Base-by-base conservation (phyloP, 805 yeast species). In the Starmerella etchellsii region DNA sequence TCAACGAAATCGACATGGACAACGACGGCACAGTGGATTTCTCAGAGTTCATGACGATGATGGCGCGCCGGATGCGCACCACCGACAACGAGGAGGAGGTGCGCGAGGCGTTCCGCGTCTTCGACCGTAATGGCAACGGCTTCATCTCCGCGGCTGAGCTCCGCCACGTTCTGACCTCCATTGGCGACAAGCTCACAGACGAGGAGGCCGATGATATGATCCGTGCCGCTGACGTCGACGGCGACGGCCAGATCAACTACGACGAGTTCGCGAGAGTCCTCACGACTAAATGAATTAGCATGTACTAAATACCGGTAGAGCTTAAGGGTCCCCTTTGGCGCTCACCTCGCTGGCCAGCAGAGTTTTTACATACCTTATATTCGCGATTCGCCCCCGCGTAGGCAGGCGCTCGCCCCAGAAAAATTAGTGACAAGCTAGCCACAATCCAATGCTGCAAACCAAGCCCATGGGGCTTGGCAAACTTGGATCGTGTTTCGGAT, bases 191-290 rank as follows among this genome's bases (percentile, higher is more conserved):
- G 62, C 73, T 91, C 55, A 78, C 94, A 16, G 98, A 91, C 54
- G 93, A 88, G 40, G 98, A 91, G 64, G 97, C 93, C 39, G 93
- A 84, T 56, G 94, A 85, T 64, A 91, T 91, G 96, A 74, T 91
- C 58, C 77, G 80, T 58, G 98, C 91, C 62, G 96, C 96, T 41
- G 93, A 81, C 58, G 77, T 88, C 34, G 66, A 65, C 43, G 88
- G 94, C 49, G 95, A 93, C 53, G 98, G 98, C 45, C 95, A 84
- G 66, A 91, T 91, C 58, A 93, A 91, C 61, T 91, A 91, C 63
- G 83, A 82, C 59, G 98, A 91, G 68, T 91, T 91, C 61, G 88
- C 95, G 49, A 87, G 84, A 58, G 74, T 88, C 51, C 73, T 88
- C 62, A 47, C 53, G 36, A 37, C 46, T 18, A 49, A 52, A 37